Percentiles rank a stretch among this genome's conserved stretches.
phyloP scores from a whole-genome alignment of 1,284 basidiomycete genomes.

The Chondrostereum purpureum region DNA sequence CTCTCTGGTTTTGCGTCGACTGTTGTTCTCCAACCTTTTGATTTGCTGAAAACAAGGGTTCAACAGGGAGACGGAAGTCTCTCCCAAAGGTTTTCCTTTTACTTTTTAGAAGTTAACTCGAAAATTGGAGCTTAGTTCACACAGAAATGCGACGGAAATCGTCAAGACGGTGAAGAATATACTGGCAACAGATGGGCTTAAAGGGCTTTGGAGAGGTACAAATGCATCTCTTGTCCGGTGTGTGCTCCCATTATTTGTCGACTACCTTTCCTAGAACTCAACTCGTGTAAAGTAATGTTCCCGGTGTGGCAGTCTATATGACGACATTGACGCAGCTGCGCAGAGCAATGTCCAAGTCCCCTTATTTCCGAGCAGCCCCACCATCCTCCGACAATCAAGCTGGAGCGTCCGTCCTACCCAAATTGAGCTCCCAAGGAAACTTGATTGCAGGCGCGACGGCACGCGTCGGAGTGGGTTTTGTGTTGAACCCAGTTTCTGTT shows the following conservation, averaged over 20 bases:
- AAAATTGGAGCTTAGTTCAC: too few species aligned
- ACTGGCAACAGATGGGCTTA: slow-evolving; percentile 51
- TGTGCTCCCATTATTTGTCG: too few species aligned
- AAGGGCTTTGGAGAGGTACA: slow-evolving; percentile 85
- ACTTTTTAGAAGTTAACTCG: slow-evolving; percentile 19
- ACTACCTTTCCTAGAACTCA: neutral
- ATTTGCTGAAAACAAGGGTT: slow-evolving; percentile 82
- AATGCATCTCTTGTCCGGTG: slow-evolving; percentile 74
- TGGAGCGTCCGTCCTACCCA: slow-evolving; percentile 61
- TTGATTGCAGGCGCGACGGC: slow-evolving; percentile 85
- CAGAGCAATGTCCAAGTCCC: slow-evolving; percentile 58
- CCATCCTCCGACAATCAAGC: slow-evolving; percentile 18
- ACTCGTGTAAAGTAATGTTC: slow-evolving; percentile 65
- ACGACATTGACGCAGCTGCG: slow-evolving; percentile 80
- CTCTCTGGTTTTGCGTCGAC: slow-evolving; percentile 72
- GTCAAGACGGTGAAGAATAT: slow-evolving; percentile 30
- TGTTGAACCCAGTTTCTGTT: slow-evolving; percentile 91
- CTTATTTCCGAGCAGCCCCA: slow-evolving; percentile 46
- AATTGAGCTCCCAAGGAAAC: slow-evolving; percentile 78
- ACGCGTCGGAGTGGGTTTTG: slow-evolving; percentile 79
- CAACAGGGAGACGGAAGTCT: slow-evolving; percentile 62
- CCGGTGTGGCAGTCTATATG: slow-evolving; percentile 91
- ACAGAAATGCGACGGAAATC: slow-evolving; percentile 23
- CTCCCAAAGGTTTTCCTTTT: neutral
- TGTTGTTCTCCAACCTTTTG: slow-evolving; percentile 75